phyloP scores from a whole-genome alignment of 257 asterid species.

The Lycium ferocissimum region DNA sequence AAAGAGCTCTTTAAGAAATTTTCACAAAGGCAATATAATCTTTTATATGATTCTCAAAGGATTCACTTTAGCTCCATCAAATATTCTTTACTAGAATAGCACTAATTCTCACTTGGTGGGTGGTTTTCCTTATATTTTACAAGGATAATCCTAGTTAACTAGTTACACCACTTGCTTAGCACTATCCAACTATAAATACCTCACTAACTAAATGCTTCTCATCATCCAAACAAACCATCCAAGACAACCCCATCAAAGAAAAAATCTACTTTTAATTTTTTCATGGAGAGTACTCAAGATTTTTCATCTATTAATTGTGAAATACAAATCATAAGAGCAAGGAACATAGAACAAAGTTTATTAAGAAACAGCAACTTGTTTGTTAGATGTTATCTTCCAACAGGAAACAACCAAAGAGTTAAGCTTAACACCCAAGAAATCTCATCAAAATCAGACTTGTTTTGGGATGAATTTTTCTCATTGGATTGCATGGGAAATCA shows the following conservation, averaged over 20 bases:
- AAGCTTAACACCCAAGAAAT: conserved; percentile 53
- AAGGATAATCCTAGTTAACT: background rate
- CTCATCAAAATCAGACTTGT: conserved; percentile 47
- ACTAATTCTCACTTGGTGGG: conserved; percentile 31
- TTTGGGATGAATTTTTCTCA: conserved; percentile 59
- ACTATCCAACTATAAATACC: background rate
- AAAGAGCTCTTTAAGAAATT: conserved; percentile 31
- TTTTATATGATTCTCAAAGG: conserved; percentile 33
- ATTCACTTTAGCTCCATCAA: conserved; percentile 26
- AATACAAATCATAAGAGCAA: conserved; percentile 52
- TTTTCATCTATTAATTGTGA: conserved; percentile 46
- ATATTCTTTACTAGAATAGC: conserved; percentile 7
- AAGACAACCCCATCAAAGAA: background rate
- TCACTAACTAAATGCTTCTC: background rate
- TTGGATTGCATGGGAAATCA: conserved; percentile 52
- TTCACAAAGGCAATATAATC: conserved; percentile 24
- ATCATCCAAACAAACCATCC: background rate
- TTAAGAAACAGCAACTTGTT: conserved; percentile 42
- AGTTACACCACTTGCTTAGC: conserved; percentile 27
- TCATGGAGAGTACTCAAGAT: conserved; percentile 41
- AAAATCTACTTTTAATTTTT: background rate
- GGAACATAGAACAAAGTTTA: conserved; percentile 44
- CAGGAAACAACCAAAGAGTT: conserved; percentile 53
- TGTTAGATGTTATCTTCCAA: conserved; percentile 62
- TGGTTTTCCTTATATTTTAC: conserved; percentile 22